Evolutionary conservation across 371 early-diverging fungal species (phyloP).

Genomic region (Lichtheimia corymbifera): DNA sequence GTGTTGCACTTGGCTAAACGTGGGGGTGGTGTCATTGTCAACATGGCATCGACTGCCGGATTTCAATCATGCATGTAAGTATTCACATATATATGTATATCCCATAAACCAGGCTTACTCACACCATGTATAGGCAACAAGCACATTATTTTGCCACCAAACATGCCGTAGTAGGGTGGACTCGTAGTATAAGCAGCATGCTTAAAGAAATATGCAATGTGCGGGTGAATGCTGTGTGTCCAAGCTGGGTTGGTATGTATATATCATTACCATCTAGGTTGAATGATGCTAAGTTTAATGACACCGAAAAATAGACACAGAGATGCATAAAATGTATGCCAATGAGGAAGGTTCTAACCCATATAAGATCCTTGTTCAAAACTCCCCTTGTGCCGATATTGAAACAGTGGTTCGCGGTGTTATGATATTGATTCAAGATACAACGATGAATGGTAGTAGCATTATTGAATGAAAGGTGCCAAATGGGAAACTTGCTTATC

Average conservation of each 20-base stretch:
- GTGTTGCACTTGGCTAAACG: conserved; percentile 39
- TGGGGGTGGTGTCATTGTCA: conserved; percentile 52
- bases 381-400: not conserved
- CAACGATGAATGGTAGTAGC: not conserved
- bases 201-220: conserved; percentile 20
- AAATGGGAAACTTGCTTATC: not conserved
- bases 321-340: too few relatives aligned
- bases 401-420: not conserved
- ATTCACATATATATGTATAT: not conserved
- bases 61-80: conserved; percentile 3
- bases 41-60: conserved; percentile 27
- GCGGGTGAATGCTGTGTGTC: conserved; percentile 20
- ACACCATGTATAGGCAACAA: not conserved
- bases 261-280: not conserved
- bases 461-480: not conserved
- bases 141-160: conserved; percentile 12
- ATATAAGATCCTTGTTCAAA: not conserved
- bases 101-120: not conserved
- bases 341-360: too few relatives aligned
- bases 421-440: not conserved
- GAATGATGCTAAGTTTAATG: not conserved
- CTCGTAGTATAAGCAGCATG: conserved; percentile 11
- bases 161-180: conserved; percentile 26
- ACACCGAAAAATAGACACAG: not conserved
- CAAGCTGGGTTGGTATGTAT: conserved; percentile 1